Evolutionary conservation across 176 grass and related monocot species (phyloP).

Genomic region (Echinochloa phyllopogon): DNA sequence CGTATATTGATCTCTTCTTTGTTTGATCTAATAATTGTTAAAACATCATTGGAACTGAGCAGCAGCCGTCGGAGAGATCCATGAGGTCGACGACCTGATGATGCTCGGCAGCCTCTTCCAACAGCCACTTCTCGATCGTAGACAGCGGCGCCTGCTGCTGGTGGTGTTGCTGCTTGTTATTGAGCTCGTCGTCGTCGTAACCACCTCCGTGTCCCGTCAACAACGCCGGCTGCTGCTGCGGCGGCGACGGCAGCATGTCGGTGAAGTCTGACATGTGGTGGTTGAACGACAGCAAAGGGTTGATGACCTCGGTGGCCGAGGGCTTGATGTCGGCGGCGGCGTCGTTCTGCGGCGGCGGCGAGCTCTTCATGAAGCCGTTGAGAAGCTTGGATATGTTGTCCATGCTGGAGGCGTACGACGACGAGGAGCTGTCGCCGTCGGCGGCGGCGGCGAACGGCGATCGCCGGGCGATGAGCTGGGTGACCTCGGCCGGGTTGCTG

Average conservation of each 20-base stretch:
- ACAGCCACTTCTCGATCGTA: conserved; percentile 78
- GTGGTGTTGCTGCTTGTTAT: background rate
- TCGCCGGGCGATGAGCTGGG: conserved; percentile 30
- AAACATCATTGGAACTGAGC: conserved; percentile 54
- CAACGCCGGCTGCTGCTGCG: conserved; percentile 6
- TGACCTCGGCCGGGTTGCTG: conserved; percentile 19
- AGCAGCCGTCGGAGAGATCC: conserved; percentile 51
- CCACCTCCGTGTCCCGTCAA: background rate
- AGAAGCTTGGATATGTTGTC: conserved; percentile 88
- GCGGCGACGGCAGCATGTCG: conserved; percentile 17
- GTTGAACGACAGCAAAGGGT: conserved; percentile 49
- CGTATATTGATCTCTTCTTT: background rate
- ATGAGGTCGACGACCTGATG: conserved; percentile 54
- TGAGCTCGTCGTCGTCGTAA: conserved; percentile 18
- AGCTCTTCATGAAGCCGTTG: conserved; percentile 66
- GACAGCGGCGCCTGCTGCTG: conserved; percentile 47
- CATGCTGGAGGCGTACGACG: conserved; percentile 76
- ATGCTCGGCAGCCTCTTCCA: conserved; percentile 59
- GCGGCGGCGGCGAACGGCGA: conserved; percentile 39
- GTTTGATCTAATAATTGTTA: conserved; percentile 27
- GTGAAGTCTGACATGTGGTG: conserved; percentile 25
- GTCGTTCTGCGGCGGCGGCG: conserved; percentile 28
- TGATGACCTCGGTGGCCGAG: background rate
- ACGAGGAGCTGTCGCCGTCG: conserved; percentile 24
- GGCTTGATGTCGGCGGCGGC: conserved; percentile 38